phyloP scores from a whole-genome alignment of 2,329 filamentous ascomycete species.

The Dactylellina cionopaga region DNA sequence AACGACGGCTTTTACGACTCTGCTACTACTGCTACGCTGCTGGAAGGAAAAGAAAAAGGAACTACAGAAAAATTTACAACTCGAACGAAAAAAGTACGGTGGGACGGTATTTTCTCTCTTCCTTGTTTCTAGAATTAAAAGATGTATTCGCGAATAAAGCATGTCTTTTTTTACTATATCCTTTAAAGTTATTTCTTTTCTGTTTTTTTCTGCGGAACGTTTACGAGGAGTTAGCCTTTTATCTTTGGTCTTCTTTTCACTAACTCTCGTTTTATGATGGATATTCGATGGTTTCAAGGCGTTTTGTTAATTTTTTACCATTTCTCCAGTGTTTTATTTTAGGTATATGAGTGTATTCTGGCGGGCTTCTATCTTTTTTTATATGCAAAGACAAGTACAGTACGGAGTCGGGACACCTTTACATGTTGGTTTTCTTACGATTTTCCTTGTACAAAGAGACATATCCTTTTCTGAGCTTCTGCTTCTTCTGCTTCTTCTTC shows the following conservation, averaged over 20 bases:
- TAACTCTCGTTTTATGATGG: constrained; percentile 38
- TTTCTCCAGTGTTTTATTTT: neutral
- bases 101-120: constrained; percentile 10
- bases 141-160: constrained; percentile 48
- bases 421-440: constrained; percentile 27
- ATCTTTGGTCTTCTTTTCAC: constrained; percentile 9
- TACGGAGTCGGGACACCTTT: constrained; percentile 39
- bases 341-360: constrained; percentile 23
- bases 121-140: constrained; percentile 16
- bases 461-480: constrained; percentile 1
- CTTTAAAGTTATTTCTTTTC: constrained; percentile 31
- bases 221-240: constrained; percentile 36
- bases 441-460: constrained; percentile 50
- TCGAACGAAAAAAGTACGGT: constrained; percentile 38
- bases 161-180: constrained; percentile 22
- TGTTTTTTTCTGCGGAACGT: constrained; percentile 13
- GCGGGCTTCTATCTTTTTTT: constrained; percentile 37
- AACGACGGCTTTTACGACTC: neutral
- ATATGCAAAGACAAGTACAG: constrained; percentile 27
- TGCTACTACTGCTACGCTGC: constrained; percentile 14
- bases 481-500: neutral
- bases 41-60: constrained; percentile 11
- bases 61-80: constrained; percentile 15
- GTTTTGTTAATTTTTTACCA: constrained; percentile 7
- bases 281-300: constrained; percentile 16